These are phyloP conservation scores for Xylaria curta DNA, from an alignment of 495 filamentous ascomycete genomes.

Conservation along the genomic window DNA sequence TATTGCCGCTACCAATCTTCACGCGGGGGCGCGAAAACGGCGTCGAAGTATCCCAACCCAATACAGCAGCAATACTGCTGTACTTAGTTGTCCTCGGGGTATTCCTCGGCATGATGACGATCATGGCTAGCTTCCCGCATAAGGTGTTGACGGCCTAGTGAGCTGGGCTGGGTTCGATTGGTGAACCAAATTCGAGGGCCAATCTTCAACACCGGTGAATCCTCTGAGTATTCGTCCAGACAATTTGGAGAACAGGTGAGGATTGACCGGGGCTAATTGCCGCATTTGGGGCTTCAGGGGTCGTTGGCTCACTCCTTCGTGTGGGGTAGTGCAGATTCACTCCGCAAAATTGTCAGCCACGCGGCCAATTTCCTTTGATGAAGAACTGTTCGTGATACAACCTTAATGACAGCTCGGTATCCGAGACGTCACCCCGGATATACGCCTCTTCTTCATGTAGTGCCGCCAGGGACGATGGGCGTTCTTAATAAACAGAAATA, in stretches of 20 bases:
- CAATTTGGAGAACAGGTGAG: slow-evolving; percentile 7
- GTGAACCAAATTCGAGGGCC: neutral
- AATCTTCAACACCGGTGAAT: neutral
- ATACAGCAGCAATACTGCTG: neutral
- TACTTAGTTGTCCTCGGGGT: neutral
- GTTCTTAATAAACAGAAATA: neutral
- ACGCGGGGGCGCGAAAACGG: neutral
- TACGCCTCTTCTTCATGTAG: neutral
- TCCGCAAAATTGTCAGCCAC: slow-evolving; percentile 22
- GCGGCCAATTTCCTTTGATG: slow-evolving; percentile 7
- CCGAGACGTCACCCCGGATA: neutral
- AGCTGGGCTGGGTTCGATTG: neutral
- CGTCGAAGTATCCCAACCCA: neutral
- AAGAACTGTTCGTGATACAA: slow-evolving; percentile 11
- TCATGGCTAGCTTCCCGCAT: neutral
- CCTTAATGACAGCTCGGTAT: neutral
- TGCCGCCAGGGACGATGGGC: neutral
- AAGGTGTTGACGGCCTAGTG: neutral
- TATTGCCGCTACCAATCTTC: neutral
- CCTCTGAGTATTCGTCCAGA: neutral
- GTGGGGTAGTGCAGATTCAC: slow-evolving; percentile 14
- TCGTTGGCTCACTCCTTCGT: slow-evolving; percentile 13
- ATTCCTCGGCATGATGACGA: slow-evolving; percentile 16
- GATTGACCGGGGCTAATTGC: slow-evolving; percentile 14
- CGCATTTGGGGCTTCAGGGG: slow-evolving; percentile 17